These are phyloP conservation scores for Petunia secreta DNA, from an alignment of 257 asterid species.

Conservation along the genomic window DNA sequence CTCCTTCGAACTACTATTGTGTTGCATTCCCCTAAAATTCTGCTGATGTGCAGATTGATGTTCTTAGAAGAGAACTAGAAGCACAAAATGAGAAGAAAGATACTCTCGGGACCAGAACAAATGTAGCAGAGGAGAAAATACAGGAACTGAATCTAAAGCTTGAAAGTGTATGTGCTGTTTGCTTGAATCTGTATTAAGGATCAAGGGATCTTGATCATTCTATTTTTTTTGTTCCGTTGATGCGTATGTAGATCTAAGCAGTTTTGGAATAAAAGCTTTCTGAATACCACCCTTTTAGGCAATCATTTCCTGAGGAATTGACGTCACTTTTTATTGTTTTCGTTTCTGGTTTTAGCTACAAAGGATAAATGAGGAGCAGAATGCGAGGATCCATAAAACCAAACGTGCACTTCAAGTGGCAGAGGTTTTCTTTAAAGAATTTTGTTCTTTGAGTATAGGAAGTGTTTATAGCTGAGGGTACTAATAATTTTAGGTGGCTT, in stretches of 20 bases:
- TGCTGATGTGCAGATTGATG: conserved; percentile 39
- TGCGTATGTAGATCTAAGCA: neutral
- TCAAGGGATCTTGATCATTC: neutral
- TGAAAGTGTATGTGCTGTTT: conserved; percentile 42
- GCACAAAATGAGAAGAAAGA: conserved; percentile 42
- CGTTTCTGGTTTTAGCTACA: conserved; percentile 38
- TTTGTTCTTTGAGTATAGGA: conserved; percentile 5
- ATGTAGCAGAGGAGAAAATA: conserved; percentile 42
- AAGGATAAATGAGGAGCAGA: conserved; percentile 46
- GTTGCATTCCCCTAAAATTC: conserved; percentile 17
- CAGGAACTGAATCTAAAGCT: conserved; percentile 46
- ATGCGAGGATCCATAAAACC: conserved; percentile 42
- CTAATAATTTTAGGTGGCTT: conserved; percentile 28
- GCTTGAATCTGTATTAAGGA: conserved; percentile 13
- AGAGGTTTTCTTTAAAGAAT: conserved; percentile 41
- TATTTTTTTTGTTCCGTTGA: neutral
- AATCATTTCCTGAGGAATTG: neutral
- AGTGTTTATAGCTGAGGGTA: conserved; percentile 16
- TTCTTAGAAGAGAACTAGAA: conserved; percentile 46
- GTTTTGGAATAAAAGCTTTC: neutral
- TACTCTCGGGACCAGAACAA: conserved; percentile 38
- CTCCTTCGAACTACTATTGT: neutral
- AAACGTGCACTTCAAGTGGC: conserved; percentile 51
- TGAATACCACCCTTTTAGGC: neutral
- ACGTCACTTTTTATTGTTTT: neutral